A percentile compares a stretch with the other conserved stretches of the same genome.
phyloP scores from a whole-genome alignment of 345 rosid genomes.

The Capsella bursapastoris region DNA sequence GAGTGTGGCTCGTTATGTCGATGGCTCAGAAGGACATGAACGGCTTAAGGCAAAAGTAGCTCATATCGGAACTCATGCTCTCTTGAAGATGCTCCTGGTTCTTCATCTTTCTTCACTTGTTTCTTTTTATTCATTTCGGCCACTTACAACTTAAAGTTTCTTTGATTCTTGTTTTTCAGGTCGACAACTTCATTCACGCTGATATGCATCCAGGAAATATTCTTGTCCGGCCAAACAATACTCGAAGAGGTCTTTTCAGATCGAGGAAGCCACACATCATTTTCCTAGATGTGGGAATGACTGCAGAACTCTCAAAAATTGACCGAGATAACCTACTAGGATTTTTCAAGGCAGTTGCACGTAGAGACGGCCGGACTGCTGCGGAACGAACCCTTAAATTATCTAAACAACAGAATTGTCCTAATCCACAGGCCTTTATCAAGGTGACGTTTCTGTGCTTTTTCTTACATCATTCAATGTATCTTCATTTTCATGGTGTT shows the following conservation, averaged over 20 bases:
- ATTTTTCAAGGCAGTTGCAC: slow-evolving; percentile 92
- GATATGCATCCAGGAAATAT: slow-evolving; percentile 99
- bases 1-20: slow-evolving; percentile 80
- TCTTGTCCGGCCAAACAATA: slow-evolving; percentile 73
- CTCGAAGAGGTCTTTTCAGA: slow-evolving; percentile 66
- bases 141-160: neutral
- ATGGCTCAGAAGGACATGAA: slow-evolving; percentile 73
- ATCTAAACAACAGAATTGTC: slow-evolving; percentile 90
- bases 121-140: neutral
- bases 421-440: slow-evolving; percentile 78
- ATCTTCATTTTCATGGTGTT: slow-evolving; percentile 14
- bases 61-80: slow-evolving; percentile 96
- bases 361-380: slow-evolving; percentile 89
- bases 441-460: slow-evolving; percentile 49
- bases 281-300: slow-evolving; percentile 99
- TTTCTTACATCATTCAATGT: slow-evolving; percentile 13
- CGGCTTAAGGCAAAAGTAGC: slow-evolving; percentile 79
- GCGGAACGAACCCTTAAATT: slow-evolving; percentile 82
- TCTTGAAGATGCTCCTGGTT: slow-evolving; percentile 98
- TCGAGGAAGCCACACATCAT: slow-evolving; percentile 95
- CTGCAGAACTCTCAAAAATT: slow-evolving; percentile 89
- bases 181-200: slow-evolving; percentile 97
- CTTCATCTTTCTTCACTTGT: slow-evolving; percentile 29
- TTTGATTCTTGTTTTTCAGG: slow-evolving; percentile 54
- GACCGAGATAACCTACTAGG: slow-evolving; percentile 82